These are phyloP conservation scores for Chlamydomonas schloesseri DNA, from an alignment of 139 green algal species.

Conservation along the genomic window DNA sequence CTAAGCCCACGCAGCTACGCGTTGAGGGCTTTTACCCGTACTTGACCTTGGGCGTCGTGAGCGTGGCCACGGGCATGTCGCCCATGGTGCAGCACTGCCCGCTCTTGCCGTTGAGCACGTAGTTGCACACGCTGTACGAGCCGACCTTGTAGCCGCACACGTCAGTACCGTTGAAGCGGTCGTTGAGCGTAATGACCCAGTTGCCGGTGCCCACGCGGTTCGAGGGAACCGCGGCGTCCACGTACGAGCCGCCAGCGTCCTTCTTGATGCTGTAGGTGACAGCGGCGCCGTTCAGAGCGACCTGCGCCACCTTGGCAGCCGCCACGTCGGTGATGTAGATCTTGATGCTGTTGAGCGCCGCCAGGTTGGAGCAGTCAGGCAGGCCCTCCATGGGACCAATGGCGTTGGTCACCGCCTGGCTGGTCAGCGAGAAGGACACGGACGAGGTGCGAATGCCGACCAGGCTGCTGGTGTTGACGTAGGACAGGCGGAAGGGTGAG, in stretches of 20 bases:
- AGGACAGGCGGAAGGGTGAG: slow-evolving; percentile 35
- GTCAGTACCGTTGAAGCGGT: background rate
- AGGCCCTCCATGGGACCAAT: background rate
- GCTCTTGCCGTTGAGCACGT: slow-evolving; percentile 18
- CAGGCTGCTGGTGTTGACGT: slow-evolving; percentile 2
- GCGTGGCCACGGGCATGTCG: slow-evolving; percentile 19
- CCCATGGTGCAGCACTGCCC: slow-evolving; percentile 40
- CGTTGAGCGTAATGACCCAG: background rate
- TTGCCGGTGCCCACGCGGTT: background rate
- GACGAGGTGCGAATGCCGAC: background rate
- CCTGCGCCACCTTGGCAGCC: background rate
- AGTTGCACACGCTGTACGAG: slow-evolving; percentile 38
- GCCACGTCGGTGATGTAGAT: slow-evolving; percentile 13
- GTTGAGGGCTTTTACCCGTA: slow-evolving; percentile 6
- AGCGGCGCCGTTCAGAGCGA: background rate
- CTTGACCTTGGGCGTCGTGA: background rate
- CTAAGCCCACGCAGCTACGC: background rate
- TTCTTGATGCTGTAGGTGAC: background rate
- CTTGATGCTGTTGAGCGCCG: slow-evolving; percentile 5
- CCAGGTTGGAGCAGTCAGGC: slow-evolving; percentile 29
- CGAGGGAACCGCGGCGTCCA: background rate
- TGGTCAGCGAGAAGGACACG: slow-evolving; percentile 16
- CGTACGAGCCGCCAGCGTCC: background rate
- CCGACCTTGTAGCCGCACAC: slow-evolving; percentile 36
- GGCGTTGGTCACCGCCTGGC: background rate